Evolutionary conservation across 78 protist species (phyloP).

Genomic region (Polysphondylium violaceum): DNA sequence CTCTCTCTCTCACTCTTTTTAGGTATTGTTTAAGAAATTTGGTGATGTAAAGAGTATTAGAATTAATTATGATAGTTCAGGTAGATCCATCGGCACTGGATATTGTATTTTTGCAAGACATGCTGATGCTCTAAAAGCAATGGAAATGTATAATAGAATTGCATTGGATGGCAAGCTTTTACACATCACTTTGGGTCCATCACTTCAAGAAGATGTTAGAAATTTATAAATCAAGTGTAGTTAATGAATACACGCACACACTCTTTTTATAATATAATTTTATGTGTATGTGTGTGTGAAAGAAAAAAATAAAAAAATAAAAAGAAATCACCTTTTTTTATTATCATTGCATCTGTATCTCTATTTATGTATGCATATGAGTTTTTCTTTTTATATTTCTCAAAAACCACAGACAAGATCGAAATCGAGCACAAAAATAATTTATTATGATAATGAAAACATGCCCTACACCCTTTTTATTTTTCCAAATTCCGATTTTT

Average conservation of each 20-base stretch:
- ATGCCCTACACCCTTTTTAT: neutral
- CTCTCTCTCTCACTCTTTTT: neutral
- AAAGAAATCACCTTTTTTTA: neutral
- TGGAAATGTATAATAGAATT: conserved; percentile 5
- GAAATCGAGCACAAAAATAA: neutral
- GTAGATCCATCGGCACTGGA: conserved; percentile 59
- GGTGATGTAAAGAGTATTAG: conserved; percentile 48
- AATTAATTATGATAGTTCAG: conserved; percentile 28
- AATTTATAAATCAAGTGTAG: too few species aligned
- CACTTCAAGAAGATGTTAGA: conserved; percentile 20
- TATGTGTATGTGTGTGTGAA: too few species aligned
- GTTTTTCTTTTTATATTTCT: too few species aligned
- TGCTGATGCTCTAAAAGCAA: conserved; percentile 27
- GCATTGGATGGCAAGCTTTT: conserved; percentile 17
- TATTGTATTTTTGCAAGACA: conserved; percentile 10
- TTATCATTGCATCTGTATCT: neutral
- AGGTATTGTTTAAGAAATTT: conserved; percentile 12
- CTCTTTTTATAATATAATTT: too few species aligned
- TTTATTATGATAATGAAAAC: too few species aligned
- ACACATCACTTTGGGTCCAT: neutral
- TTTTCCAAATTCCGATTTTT: neutral
- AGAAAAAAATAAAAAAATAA: too few species aligned
- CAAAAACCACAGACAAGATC: too few species aligned
- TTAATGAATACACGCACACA: too few species aligned
- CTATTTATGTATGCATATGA: neutral